phyloP scores from a whole-genome alignment of 306 rosid species.

The Luffa aegyptiaca region DNA sequence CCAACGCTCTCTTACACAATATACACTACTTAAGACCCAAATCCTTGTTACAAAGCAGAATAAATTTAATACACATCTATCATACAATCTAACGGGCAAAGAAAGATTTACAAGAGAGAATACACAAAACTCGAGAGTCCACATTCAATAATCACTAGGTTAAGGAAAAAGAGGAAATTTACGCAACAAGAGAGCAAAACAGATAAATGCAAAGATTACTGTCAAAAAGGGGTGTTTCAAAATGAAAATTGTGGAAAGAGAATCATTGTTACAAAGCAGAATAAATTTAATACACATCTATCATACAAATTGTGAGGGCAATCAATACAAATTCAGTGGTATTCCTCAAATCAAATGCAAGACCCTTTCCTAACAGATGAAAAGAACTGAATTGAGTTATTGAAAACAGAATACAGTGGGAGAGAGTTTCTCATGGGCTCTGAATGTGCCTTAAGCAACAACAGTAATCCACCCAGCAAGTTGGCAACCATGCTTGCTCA shows the following conservation, averaged over 20 bases:
- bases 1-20: neutral
- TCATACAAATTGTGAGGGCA: neutral
- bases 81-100: neutral
- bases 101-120: neutral
- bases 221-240: neutral
- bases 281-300: neutral
- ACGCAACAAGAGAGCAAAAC: neutral
- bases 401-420: neutral
- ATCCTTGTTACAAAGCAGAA: neutral
- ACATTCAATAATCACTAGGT: neutral
- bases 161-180: neutral
- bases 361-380: neutral
- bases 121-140: neutral
- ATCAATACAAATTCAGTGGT: neutral
- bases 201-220: neutral
- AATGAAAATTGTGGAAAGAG: neutral
- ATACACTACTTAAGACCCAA: neutral
- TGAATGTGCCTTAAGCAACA: neutral
- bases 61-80: too few species aligned
- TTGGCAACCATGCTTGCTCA: neutral
- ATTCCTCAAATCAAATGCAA: neutral
- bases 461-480: neutral
- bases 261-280: neutral
- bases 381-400: neutral
- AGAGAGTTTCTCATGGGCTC: neutral